A percentile compares a stretch with the other conserved stretches of the same genome.
Evolutionary conservation across 257 asterid species (phyloP).

Genomic region (Agastache rugosa): DNA sequence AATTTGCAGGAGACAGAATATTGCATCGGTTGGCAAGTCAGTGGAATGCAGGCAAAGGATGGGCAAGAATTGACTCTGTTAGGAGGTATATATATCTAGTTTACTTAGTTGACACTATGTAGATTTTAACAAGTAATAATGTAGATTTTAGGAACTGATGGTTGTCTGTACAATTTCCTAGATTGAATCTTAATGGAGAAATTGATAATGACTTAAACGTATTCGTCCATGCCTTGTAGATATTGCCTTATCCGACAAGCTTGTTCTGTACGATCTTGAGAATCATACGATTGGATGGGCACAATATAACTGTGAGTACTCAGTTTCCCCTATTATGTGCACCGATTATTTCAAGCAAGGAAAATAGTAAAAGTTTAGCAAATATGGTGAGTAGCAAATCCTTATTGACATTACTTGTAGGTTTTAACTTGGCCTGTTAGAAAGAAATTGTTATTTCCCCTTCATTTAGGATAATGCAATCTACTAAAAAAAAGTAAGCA

Average conservation of each 20-base stretch:
- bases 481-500: background rate
- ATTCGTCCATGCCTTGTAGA: constrained; percentile 51
- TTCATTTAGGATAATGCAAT: background rate
- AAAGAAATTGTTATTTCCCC: background rate
- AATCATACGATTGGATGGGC: constrained; percentile 85
- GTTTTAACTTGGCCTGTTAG: background rate
- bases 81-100: constrained; percentile 65
- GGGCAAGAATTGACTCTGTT: constrained; percentile 65
- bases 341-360: too few relatives aligned
- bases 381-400: background rate
- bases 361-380: background rate
- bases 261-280: constrained; percentile 79
- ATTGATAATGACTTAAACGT: background rate
- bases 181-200: background rate
- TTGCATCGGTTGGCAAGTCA: constrained; percentile 84
- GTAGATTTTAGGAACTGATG: background rate
- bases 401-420: background rate
- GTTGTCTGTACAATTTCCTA: background rate
- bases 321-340: background rate
- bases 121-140: background rate
- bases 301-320: constrained; percentile 73
- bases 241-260: constrained; percentile 83
- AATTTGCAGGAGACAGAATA: constrained; percentile 66
- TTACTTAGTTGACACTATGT: background rate
- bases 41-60: constrained; percentile 58